Percentiles rank a stretch among this genome's conserved stretches.
Evolutionary conservation across 768 basidiomycete genomes (phyloP).

Genomic region (Artomyces pyxidatus): DNA sequence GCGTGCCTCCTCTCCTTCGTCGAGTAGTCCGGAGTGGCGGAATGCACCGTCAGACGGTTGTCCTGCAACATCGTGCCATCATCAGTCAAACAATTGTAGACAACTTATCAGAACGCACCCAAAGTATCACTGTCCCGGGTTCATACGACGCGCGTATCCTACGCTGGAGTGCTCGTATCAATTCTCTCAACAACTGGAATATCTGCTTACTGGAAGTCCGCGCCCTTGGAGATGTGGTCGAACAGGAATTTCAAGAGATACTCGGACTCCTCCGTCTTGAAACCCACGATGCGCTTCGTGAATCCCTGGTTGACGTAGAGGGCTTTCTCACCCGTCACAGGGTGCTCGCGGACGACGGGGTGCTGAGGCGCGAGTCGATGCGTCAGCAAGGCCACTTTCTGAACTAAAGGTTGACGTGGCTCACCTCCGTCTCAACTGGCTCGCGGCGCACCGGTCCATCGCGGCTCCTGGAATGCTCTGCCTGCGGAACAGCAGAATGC

Average conservation of each 20-base stretch:
- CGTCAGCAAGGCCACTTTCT: too few relatives aligned
- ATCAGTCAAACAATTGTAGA: neutral
- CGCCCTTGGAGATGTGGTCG: constrained; percentile 43
- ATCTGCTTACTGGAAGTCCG: constrained; percentile 32
- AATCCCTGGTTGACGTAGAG: constrained; percentile 52
- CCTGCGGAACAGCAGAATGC: constrained; percentile 46
- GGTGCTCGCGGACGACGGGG: constrained; percentile 49
- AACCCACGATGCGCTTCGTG: constrained; percentile 47
- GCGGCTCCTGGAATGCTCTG: constrained; percentile 10
- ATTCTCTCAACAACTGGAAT: neutral
- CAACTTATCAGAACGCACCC: constrained; percentile 29
- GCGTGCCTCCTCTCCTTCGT: constrained; percentile 33
- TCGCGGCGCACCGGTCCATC: constrained; percentile 10
- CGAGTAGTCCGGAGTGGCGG: constrained; percentile 34
- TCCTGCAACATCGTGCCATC: constrained; percentile 26
- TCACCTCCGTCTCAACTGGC: constrained; percentile 29
- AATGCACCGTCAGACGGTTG: constrained; percentile 41
- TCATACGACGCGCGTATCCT: constrained; percentile 37
- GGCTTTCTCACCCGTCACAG: constrained; percentile 55
- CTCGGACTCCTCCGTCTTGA: constrained; percentile 46
- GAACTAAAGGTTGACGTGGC: too few relatives aligned
- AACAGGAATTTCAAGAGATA: constrained; percentile 46
- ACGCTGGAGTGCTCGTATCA: too few relatives aligned
- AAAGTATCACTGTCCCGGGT: constrained; percentile 49
- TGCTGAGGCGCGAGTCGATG: too few relatives aligned